A percentile compares a stretch with the other conserved stretches of the same genome.
Conservation (phyloP, 805 yeast genomes). For the Barnettozyma siamensis region DNA sequence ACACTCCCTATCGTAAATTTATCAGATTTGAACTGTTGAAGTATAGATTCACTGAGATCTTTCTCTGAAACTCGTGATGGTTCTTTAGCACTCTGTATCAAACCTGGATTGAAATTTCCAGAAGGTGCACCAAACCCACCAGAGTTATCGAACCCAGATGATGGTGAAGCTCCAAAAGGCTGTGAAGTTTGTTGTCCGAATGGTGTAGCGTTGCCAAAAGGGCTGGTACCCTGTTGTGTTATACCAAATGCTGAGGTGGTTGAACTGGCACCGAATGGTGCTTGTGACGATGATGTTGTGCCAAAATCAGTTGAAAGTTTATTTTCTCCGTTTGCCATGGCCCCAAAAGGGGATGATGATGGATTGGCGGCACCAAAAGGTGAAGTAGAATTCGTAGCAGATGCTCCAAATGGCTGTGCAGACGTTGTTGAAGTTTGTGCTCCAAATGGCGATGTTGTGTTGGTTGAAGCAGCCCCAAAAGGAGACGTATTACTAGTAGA, state of each 20-base stretch:
- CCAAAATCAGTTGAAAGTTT: too few species aligned
- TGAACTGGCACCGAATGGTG: conserved; percentile 7
- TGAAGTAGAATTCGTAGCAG: not conserved
- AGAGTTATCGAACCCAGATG: conserved; percentile 3
- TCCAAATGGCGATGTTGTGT: conserved; percentile 5
- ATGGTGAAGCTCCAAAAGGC: conserved; percentile 10
- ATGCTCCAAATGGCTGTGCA: conserved; percentile 9
- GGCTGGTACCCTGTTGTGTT: not conserved
- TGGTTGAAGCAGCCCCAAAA: not conserved
- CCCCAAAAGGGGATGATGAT: conserved; percentile 3
- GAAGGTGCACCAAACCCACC: not conserved
- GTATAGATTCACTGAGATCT: conserved; percentile 38
- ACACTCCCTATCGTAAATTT: conserved; percentile 54
- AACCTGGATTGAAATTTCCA: conserved; percentile 17
- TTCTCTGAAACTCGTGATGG: conserved; percentile 26
- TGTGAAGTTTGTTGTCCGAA: conserved; percentile 4
- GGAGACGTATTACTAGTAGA: not conserved
- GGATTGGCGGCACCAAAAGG: not conserved
- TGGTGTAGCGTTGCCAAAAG: conserved; percentile 4
- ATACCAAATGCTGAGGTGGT: conserved; percentile 8
- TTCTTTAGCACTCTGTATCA: conserved; percentile 31
- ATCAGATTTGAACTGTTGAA: conserved; percentile 41
- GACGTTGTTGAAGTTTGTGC: not conserved
- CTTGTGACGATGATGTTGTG: too few species aligned
- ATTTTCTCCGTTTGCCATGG: too few species aligned